Conservation (phyloP, 345 rosid species). For the Limnanthes douglasii region DNA sequence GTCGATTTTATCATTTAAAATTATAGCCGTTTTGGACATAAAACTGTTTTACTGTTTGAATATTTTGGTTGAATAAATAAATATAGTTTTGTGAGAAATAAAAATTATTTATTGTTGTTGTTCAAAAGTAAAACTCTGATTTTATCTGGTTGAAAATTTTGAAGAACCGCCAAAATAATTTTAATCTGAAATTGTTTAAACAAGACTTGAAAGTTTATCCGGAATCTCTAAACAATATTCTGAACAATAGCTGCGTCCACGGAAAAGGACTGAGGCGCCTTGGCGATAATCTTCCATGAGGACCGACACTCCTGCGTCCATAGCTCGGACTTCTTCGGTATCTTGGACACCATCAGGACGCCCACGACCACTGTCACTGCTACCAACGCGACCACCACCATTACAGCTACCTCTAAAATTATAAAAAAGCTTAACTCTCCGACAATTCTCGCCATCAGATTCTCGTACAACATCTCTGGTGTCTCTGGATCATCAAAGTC, state of each 20-base stretch:
- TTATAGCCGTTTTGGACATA: too few species aligned
- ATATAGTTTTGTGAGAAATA: too few species aligned
- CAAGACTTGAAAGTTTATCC: too few species aligned
- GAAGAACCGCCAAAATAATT: too few species aligned
- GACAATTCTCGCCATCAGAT: conserved; percentile 73
- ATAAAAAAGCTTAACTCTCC: conserved; percentile 86
- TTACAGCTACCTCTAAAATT: conserved; percentile 63
- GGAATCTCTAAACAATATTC: too few species aligned
- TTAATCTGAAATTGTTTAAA: too few species aligned
- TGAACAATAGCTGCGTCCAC: conserved; percentile 69
- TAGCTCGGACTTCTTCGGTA: conserved; percentile 82
- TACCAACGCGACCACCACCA: conserved; percentile 30
- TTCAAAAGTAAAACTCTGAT: too few species aligned
- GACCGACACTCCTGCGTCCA: conserved; percentile 66
- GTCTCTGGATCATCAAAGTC: conserved; percentile 82
- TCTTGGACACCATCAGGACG: conserved; percentile 64
- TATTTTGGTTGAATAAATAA: too few species aligned
- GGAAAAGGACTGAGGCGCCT: conserved; percentile 76
- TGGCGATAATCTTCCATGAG: conserved; percentile 76
- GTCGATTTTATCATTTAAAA: too few species aligned
- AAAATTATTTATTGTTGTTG: too few species aligned
- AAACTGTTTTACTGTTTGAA: too few species aligned
- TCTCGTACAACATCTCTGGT: conserved; percentile 74
- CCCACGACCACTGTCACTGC: conserved; percentile 34
- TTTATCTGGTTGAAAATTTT: too few species aligned